A percentile compares a stretch with the other conserved stretches of the same genome.
Conservation (phyloP, 1,284 basidiomycete genomes). For the Melampsora americana region DNA sequence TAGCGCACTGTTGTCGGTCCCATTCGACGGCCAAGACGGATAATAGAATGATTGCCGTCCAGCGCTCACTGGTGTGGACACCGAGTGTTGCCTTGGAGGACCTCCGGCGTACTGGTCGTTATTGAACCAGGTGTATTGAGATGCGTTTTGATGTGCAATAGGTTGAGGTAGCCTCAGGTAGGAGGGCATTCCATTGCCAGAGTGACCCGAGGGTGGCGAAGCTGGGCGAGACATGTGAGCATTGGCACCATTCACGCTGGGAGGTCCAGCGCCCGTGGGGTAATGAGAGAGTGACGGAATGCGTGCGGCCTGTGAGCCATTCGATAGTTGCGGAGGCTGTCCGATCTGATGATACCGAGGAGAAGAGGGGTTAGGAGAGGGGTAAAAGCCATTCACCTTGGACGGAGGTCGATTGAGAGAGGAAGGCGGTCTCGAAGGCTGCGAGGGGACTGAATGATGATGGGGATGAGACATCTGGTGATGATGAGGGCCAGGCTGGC, state of each 20-base stretch:
- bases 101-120: constrained; percentile 20
- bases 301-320: constrained; percentile 2
- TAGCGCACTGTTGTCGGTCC: constrained; percentile 7
- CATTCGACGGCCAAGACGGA: constrained; percentile 24
- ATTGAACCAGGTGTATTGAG: constrained; percentile 23
- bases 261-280: neutral
- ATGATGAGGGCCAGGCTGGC: neutral
- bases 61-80: constrained; percentile 15
- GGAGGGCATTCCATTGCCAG: constrained; percentile 9
- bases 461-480: constrained; percentile 21
- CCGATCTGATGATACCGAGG: constrained; percentile 37
- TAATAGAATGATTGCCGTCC: constrained; percentile 23
- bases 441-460: constrained; percentile 28
- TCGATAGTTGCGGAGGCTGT: neutral
- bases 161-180: constrained; percentile 31
- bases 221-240: constrained; percentile 16
- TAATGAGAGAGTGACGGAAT: constrained; percentile 11
- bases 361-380: constrained; percentile 21
- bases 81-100: neutral
- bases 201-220: neutral
- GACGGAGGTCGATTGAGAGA: constrained; percentile 23
- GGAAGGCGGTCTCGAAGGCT: constrained; percentile 17
- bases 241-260: constrained; percentile 1
- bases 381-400: constrained; percentile 13
- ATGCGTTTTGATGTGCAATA: constrained; percentile 1